Base-by-base conservation (phyloP, 257 asterid species). In the Osmanthus fragrans region DNA sequence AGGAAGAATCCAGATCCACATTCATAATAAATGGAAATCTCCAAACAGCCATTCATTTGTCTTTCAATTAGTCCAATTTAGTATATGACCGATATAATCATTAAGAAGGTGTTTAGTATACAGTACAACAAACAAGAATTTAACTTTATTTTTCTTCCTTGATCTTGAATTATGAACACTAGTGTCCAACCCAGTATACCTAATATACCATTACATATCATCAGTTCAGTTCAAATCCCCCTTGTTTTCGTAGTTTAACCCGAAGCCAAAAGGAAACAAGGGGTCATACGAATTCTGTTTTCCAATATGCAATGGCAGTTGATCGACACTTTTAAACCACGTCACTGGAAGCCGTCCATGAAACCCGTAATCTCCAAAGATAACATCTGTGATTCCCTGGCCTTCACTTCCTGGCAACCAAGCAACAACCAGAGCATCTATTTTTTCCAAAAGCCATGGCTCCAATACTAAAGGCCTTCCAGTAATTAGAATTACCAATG, bases 341-440 rank as follows among this genome's bases (percentile, higher is more conserved):
- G 95, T 89, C 65, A 86, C 30, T 0, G 97, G 97, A 11, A 92
- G 89, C 76, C 79, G 82, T 76, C 98, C 98, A 71, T 87, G 90
- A 73, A 92, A 94, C 10, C 80, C 93, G 63, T 85, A 76, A 80
- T 92, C 94, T 34, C 98, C 98, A 16, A 90, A 92, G n/a, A 94
- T 84, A 19, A 88, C 97, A 74, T 94, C 97, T 4, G 85, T 74
- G 51, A 94, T 76, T 25, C 97, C 98, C 0, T 63, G 80, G 32
- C 96, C 96, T 88, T 94, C 97, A 73, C 85, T 92, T 32, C 98
- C 97, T 0, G 98, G 98, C 33, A 94, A 83, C 98, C 98, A 94
- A 42, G 97, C 97, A 68, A 96, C 94, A 56, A 92, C 85, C 2
- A 94, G 82, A 15, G 93, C 97, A 1, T 90, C 96, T 25, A 83